Evolutionary conservation across 2,329 filamentous ascomycete species (phyloP).

Genomic region (Phialocephala subalpina): DNA sequence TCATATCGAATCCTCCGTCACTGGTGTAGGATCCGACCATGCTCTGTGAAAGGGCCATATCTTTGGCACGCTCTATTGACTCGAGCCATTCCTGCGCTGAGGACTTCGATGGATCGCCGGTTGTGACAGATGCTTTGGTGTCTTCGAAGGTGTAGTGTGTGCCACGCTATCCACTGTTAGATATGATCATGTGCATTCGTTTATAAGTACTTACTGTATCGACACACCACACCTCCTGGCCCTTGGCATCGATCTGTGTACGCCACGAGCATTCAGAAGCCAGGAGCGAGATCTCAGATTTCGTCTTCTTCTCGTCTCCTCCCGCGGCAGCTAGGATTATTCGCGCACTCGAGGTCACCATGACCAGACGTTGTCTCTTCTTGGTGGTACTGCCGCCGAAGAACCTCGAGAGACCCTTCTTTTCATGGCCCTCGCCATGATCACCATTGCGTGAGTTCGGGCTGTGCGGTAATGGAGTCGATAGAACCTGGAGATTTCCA

Average conservation of each 20-base stretch:
- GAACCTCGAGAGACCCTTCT: constrained; percentile 93
- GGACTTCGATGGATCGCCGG: constrained; percentile 68
- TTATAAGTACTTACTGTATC: constrained; percentile 77
- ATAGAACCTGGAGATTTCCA: constrained; percentile 87
- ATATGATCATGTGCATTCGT: constrained; percentile 2
- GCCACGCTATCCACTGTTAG: constrained; percentile 63
- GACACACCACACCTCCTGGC: constrained; percentile 86
- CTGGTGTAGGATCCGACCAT: constrained; percentile 70
- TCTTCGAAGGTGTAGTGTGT: constrained; percentile 96
- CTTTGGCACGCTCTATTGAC: constrained; percentile 83
- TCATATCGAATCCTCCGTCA: constrained; percentile 74
- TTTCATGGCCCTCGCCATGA: constrained; percentile 76
- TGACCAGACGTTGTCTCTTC: constrained; percentile 90
- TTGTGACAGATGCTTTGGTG: constrained; percentile 72
- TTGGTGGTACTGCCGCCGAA: constrained; percentile 92
- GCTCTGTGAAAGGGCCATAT: constrained; percentile 81
- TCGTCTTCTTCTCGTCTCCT: constrained; percentile 94
- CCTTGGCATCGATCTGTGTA: constrained; percentile 85
- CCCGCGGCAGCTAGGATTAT: constrained; percentile 90
- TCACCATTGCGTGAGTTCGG: constrained; percentile 75
- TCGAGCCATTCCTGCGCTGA: constrained; percentile 93
- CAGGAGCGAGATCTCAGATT: constrained; percentile 88
- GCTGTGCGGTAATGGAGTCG: constrained; percentile 78
- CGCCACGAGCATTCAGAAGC: constrained; percentile 79
- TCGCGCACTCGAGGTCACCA: constrained; percentile 91